These are phyloP conservation scores for Tetrahymena malaccensis DNA, from an alignment of 73 alveolate genomes.

Conservation along the genomic window DNA sequence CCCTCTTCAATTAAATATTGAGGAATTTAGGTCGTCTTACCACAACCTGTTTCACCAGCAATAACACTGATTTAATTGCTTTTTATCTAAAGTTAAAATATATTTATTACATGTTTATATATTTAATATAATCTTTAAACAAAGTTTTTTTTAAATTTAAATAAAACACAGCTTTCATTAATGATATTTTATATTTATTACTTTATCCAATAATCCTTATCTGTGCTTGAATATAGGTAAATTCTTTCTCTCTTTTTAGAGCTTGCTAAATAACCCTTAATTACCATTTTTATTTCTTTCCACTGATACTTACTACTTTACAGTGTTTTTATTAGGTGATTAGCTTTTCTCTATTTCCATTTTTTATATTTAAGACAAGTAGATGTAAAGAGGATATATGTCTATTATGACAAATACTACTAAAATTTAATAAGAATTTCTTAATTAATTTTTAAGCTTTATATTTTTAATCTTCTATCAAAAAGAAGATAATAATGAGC, in stretches of 20 bases:
- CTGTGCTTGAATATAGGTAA: neutral
- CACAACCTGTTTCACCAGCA: constrained; percentile 81
- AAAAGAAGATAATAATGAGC: neutral
- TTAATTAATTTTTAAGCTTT: neutral
- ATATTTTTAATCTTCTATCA: neutral
- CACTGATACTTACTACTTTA: neutral
- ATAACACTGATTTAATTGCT: constrained; percentile 21
- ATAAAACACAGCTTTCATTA: neutral
- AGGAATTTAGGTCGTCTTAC: constrained; percentile 78
- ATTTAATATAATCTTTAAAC: neutral
- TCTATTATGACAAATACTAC: neutral
- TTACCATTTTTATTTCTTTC: neutral
- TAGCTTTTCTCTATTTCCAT: neutral
- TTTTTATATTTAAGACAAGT: neutral
- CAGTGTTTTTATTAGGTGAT: neutral
- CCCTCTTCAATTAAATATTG: constrained; percentile 50
- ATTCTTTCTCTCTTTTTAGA: neutral
- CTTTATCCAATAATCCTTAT: neutral
- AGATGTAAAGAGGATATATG: neutral
- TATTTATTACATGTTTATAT: neutral
- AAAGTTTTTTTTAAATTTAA: neutral
- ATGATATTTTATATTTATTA: neutral
- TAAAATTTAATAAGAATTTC: neutral
- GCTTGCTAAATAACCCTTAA: neutral
- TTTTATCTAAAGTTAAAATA: neutral